Evolutionary conservation across 257 asterid species (phyloP), one percentile per base, ranked within the genome.

Genomic region (Linderniella brevidens): DNA sequence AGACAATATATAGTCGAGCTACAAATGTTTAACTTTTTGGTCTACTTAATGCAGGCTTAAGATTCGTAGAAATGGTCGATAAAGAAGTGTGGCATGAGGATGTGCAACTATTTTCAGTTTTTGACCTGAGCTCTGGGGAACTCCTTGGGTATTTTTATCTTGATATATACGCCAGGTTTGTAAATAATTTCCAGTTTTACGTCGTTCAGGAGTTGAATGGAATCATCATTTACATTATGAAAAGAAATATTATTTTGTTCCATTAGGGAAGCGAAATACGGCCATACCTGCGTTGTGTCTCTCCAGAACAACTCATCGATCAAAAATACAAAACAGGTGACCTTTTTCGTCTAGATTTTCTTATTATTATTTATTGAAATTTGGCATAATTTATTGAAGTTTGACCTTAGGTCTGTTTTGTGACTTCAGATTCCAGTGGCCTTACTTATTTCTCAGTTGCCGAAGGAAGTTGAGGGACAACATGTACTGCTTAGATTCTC

Each of bases 71-170:
- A 73, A 68, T 76, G 59, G 58, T 53, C 29, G 85, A 69, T 53
- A 75, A 80, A 58, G 92, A 68, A 45, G 81, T 73, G 66, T 88
- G 98, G 98, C 80, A 88, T 75, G 64, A 63, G 50, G 92, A 79
- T 35, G 93, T 88, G 63, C 77, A 80, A 62, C 83, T 74, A 52
- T 78, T 74, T 77, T 74, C 96, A 41, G 87, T 75, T 67, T 74
- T 75, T 58, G 96, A 84, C 66, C 56, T 81, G 56, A 79, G 75
- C 55, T 76, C 96, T 47, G 71, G 78, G 51, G 94, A 79, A 70
- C 83, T 61, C 48, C 48, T 84, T 63, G 98, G 98, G 56, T 78
- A 81, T 61, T 78, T 80, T 61, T 88, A 84, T 66, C 80, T 84
- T 43, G 98, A 88, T 72, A 49, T 84, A 52, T 84, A 76, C 72